Conservation (phyloP, 2,329 filamentous ascomycete genomes). For the Venturia oleaginea region DNA sequence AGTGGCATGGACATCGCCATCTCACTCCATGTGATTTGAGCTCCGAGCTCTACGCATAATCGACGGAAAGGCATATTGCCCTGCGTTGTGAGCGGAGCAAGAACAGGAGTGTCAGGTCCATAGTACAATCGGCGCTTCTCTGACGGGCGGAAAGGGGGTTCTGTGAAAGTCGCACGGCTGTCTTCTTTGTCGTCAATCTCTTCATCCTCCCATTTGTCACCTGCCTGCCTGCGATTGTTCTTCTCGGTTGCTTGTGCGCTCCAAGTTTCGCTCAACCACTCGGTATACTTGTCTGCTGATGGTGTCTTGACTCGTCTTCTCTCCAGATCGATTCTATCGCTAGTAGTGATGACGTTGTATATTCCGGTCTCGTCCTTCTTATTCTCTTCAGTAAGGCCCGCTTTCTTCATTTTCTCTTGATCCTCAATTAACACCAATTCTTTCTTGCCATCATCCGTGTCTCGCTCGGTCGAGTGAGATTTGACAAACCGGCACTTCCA, state of each 20-base stretch:
- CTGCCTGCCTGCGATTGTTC: constrained; percentile 22
- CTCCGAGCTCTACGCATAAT: constrained; percentile 79
- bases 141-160: constrained; percentile 79
- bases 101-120: constrained; percentile 79
- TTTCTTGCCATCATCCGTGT: constrained; percentile 68
- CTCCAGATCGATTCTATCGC: constrained; percentile 64
- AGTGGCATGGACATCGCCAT: constrained; percentile 93
- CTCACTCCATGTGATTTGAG: constrained; percentile 91
- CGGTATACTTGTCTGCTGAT: constrained; percentile 64
- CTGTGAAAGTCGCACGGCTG: constrained; percentile 69
- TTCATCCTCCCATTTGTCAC: constrained; percentile 10
- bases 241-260: constrained; percentile 20
- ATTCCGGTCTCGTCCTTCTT: constrained; percentile 48
- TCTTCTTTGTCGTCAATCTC: constrained; percentile 47
- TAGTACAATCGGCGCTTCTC: constrained; percentile 95
- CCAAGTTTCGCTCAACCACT: constrained; percentile 65
- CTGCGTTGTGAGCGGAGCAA: constrained; percentile 94
- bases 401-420: constrained; percentile 36
- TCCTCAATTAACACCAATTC: constrained; percentile 66
- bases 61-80: constrained; percentile 92
- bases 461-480: constrained; percentile 76
- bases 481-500: constrained; percentile 92
- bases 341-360: constrained; percentile 62
- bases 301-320: constrained; percentile 62
- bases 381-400: constrained; percentile 25